phyloP scores from a whole-genome alignment of 2,329 filamentous ascomycete genomes.

The Incumbomyces delicatus region DNA sequence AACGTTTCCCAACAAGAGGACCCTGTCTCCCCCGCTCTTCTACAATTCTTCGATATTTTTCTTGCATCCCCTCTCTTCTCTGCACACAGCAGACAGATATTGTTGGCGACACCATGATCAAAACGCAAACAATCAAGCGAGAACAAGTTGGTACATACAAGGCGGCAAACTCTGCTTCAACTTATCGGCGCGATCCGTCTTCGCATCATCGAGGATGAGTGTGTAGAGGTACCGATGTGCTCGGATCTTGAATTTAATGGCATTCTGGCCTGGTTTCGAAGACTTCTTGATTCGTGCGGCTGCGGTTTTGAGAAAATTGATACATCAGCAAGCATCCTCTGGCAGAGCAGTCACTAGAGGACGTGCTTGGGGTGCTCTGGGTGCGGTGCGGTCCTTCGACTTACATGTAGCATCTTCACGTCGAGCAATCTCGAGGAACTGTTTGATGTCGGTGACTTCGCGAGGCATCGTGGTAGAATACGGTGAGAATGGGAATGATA shows the following conservation, averaged over 20 bases:
- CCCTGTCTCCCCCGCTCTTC: background rate
- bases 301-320: conserved; percentile 28
- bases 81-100: conserved; percentile 3
- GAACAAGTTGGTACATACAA: conserved; percentile 53
- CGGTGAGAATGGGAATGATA: background rate
- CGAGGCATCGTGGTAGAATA: conserved; percentile 64
- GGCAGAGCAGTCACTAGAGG: background rate
- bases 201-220: conserved; percentile 81
- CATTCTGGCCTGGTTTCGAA: conserved; percentile 50
- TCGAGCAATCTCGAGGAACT: conserved; percentile 99
- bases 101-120: background rate
- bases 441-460: conserved; percentile 96
- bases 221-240: conserved; percentile 96
- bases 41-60: background rate
- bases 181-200: conserved; percentile 96
- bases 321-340: background rate
- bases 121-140: background rate
- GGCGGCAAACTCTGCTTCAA: conserved; percentile 98
- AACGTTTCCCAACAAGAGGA: background rate
- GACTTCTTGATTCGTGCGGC: conserved; percentile 94
- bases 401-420: conserved; percentile 98
- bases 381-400: conserved; percentile 38
- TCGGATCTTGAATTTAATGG: conserved; percentile 99
- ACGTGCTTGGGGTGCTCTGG: no score
- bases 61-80: background rate